phyloP scores from a whole-genome alignment of 768 basidiomycete species.

The Termitomyces sp. region DNA sequence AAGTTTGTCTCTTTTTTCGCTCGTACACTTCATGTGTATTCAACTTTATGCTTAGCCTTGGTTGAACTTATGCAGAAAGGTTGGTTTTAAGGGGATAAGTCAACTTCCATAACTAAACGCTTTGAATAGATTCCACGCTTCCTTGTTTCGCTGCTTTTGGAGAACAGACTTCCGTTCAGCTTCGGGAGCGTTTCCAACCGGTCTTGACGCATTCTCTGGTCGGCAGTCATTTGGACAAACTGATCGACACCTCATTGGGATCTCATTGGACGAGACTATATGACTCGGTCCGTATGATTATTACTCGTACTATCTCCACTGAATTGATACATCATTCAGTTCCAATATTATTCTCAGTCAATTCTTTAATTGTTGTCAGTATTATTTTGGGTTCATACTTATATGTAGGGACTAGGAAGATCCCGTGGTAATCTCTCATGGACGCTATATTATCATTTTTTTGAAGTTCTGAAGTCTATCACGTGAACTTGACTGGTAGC shows the following conservation, averaged over 20 bases:
- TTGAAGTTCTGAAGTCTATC: neutral
- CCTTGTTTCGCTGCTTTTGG: conserved; percentile 91
- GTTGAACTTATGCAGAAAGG: conserved; percentile 99
- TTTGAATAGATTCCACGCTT: conserved; percentile 66
- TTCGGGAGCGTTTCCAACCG: conserved; percentile 93
- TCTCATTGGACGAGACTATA: conserved; percentile 95
- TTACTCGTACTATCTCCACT: neutral
- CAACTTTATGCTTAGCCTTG: conserved; percentile 34
- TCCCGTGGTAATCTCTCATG: conserved; percentile 1
- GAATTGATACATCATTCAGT: conserved; percentile 37
- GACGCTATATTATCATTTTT: neutral
- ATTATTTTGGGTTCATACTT: neutral
- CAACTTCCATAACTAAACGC: neutral
- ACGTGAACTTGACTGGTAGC: neutral
- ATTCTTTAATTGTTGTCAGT: conserved; percentile 44
- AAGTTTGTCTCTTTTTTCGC: conserved; percentile 44
- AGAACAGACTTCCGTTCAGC: conserved; percentile 81
- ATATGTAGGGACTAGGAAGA: neutral
- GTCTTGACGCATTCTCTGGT: conserved; percentile 80
- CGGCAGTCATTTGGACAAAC: conserved; percentile 82
- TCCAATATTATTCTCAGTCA: conserved; percentile 92
- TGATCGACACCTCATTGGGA: conserved; percentile 87
- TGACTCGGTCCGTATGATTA: conserved; percentile 81
- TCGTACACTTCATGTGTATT: neutral
- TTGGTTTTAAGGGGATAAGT: neutral